A percentile compares a stretch with the other conserved stretches of the same genome.
Evolutionary conservation across 768 basidiomycete genomes (phyloP).

Genomic region (Lepiota brunneoincarnata): DNA sequence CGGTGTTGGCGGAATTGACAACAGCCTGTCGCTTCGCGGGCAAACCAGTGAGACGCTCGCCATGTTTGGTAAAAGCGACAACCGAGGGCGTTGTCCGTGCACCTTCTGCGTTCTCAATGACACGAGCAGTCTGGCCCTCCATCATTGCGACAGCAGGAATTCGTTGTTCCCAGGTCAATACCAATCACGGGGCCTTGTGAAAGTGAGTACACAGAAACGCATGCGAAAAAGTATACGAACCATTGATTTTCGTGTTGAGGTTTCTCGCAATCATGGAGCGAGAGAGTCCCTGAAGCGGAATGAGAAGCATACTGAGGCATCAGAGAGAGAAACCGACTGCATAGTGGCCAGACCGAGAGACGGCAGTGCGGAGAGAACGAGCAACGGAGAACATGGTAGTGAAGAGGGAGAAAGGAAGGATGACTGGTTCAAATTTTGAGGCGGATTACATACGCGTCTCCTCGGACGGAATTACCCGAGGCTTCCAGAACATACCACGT

Average conservation of each 20-base stretch:
- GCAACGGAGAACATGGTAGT: constrained; percentile 73
- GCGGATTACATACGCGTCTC: constrained; percentile 15
- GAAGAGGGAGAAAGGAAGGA: constrained; percentile 33
- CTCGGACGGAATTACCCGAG: constrained; percentile 16
- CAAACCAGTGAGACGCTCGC: constrained; percentile 92
- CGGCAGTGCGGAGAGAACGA: constrained; percentile 60
- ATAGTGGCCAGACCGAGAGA: constrained; percentile 60
- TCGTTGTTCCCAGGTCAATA: constrained; percentile 95
- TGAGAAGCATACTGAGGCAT: constrained; percentile 7
- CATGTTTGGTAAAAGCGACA: constrained; percentile 98
- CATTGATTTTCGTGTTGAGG: constrained; percentile 95
- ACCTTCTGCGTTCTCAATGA: constrained; percentile 98
- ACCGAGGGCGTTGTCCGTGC: constrained; percentile 97
- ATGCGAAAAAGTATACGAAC: constrained; percentile 37
- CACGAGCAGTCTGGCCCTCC: constrained; percentile 93
- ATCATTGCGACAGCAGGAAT: constrained; percentile 91
- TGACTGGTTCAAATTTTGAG: constrained; percentile 14
- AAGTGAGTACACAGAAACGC: background rate
- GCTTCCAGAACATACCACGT: constrained; percentile 33
- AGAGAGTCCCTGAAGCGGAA: constrained; percentile 49
- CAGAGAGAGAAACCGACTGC: constrained; percentile 39
- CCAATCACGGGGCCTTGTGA: constrained; percentile 80
- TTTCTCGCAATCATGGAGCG: constrained; percentile 80
- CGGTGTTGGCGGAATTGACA: constrained; percentile 92
- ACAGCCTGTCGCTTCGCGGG: constrained; percentile 98